Evolutionary conservation across 129 eudicot species (phyloP).

Genomic region (Flaveria bidentis): DNA sequence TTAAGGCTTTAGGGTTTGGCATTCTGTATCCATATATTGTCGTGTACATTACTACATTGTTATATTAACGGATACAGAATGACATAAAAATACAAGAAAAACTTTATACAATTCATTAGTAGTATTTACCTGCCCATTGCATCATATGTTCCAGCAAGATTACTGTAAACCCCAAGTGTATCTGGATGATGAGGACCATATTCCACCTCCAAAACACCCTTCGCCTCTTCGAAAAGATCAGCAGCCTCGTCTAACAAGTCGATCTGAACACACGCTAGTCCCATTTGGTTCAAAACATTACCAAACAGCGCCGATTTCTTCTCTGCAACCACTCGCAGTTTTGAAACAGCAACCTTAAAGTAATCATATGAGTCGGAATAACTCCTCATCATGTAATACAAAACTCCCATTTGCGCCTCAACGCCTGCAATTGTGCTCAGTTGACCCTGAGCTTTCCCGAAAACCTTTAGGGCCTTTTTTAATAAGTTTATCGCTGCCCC

Average conservation of each 20-base stretch:
- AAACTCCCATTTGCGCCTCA: slow-evolving; percentile 86
- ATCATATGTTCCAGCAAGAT: slow-evolving; percentile 97
- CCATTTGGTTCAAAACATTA: slow-evolving; percentile 79
- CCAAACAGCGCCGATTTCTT: slow-evolving; percentile 75
- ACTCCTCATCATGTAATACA: slow-evolving; percentile 61
- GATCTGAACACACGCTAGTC: slow-evolving; percentile 75
- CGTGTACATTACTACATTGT: not conserved
- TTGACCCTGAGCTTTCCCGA: slow-evolving; percentile 59
- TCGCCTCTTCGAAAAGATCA: slow-evolving; percentile 81
- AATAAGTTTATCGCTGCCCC: slow-evolving; percentile 64
- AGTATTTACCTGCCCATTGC: slow-evolving; percentile 80
- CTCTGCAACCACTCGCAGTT: slow-evolving; percentile 62
- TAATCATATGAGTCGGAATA: slow-evolving; percentile 62
- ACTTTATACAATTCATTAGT: not conserved
- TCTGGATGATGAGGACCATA: slow-evolving; percentile 86
- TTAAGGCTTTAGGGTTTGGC: no score
- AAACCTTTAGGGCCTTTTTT: slow-evolving; percentile 58
- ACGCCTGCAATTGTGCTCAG: slow-evolving; percentile 80
- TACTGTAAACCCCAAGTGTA: slow-evolving; percentile 81
- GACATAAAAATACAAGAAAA: not conserved
- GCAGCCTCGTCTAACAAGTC: slow-evolving; percentile 77
- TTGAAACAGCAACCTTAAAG: slow-evolving; percentile 55
- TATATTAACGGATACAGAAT: not conserved
- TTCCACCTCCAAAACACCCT: slow-evolving; percentile 69
- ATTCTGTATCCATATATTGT: not conserved